Conservation (phyloP, 352 stramenopile genomes). For the Pythium sp. region DNA sequence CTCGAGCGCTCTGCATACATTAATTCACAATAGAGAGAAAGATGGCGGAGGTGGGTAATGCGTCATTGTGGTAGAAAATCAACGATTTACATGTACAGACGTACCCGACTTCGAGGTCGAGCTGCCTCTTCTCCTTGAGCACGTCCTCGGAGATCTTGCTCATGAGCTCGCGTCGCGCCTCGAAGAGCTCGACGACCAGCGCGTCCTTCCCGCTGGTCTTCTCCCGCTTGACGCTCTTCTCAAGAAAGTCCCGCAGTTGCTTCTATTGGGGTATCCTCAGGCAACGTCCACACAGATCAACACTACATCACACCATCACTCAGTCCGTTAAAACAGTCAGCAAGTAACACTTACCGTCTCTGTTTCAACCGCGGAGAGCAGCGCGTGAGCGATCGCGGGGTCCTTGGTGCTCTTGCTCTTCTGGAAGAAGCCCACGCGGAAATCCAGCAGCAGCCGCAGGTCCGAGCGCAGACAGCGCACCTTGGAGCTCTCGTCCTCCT, state of each 20-base stretch:
- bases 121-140: constrained; percentile 56
- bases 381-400: constrained; percentile 6
- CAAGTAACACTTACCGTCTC: constrained; percentile 24
- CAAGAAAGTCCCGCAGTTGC: constrained; percentile 53
- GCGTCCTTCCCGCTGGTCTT: constrained; percentile 50
- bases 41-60: too few species aligned
- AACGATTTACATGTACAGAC: background rate
- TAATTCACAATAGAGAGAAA: background rate
- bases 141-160: constrained; percentile 69
- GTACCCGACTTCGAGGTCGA: constrained; percentile 60
- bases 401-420: constrained; percentile 25
- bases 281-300: background rate
- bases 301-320: too few species aligned
- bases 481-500: constrained; percentile 50
- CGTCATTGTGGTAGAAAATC: background rate
- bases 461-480: constrained; percentile 59
- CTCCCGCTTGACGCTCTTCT: constrained; percentile 60
- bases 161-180: constrained; percentile 65
- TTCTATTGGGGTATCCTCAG: constrained; percentile 23
- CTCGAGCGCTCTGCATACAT: constrained; percentile 11
- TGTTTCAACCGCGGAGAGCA: constrained; percentile 23
- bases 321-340: too few species aligned
- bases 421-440: constrained; percentile 40
- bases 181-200: constrained; percentile 62
- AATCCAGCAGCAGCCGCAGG: constrained; percentile 57